Base-by-base conservation (phyloP, 2,329 filamentous ascomycete genomes). In the Sphaerostilbella broomeana region DNA sequence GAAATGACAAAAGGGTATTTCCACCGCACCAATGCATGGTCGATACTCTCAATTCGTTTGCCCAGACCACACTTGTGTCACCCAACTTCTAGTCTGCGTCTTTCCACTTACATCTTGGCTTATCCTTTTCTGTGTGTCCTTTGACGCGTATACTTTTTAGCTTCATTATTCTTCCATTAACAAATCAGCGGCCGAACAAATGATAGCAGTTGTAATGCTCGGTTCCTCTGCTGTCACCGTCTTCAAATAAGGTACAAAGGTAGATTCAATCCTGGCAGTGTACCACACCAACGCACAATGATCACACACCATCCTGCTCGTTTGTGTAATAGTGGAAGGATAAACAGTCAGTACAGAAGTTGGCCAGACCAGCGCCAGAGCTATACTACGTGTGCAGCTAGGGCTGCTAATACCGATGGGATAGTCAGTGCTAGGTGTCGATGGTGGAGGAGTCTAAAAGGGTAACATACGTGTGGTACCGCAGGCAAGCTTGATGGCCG, bases 401-500 rank as follows among this genome's bases (percentile, higher is more conserved):
- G 31, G 30, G 2, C 12, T n/a, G 2, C 13, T 15, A 4, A 19
- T n/a, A 6, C 16, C 37, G 12, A 6, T 6, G 5, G 30, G 30
- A 32, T 21, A 20, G 15, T 28, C 37, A 7, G 37, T 34, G 22
- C 15, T 17, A n/a, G 3, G 17, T 6, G 6, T n/a, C 9, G 24
- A 36, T 21, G 16, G 21, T 11, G n/a, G n/a, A n/a, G n/a, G n/a
- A n/a, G n/a, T n/a, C n/a, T n/a, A n/a, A n/a, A n/a, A n/a, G n/a
- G n/a, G n/a, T n/a, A n/a, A n/a, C n/a, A n/a, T 12, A 16, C 19
- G 15, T 12, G 36, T 19, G 19, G 12, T 12, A 30, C 29, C 34
- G 41, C 51, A 54, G 9, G 21, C 32, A 24, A 49, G 21, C 8
- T 38, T 38, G 6, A 44, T 51, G 1, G 40, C 46, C 5, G 34